Base-by-base conservation (phyloP, 345 rosid species). In the Rhodamnia argentea region DNA sequence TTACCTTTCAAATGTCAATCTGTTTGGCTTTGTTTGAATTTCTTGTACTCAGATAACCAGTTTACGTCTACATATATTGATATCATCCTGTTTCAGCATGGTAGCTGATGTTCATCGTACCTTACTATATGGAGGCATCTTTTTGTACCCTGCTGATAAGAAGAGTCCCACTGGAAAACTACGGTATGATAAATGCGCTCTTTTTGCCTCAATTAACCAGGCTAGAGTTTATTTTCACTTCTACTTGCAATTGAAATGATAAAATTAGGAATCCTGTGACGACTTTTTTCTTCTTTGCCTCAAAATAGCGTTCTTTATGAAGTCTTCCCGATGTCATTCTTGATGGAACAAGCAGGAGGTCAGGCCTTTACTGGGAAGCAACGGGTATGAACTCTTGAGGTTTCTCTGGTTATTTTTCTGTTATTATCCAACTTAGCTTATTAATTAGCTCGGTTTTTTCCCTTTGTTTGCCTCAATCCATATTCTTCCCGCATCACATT, bases 81-180 rank as follows among this genome's bases (percentile, higher is more conserved):
- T 40, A 32, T 32, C 24, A 70, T 70, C 44, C 29, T 86, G 62
- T n/a, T 85, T 55, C 92, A 96, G 99, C 92, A 97, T 97, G 99
- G 99, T 97, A 59, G 99, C 99, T 0, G 99, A 97, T 91, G 98
- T 97, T 87, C 99, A 96, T 89, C 98, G 99, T 84, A 97, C 99
- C 2, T 90, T 97, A 86, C 99, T 97, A 6, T 97, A 96, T 86
- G 99, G 99, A 64, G 99, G 99, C 50, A 90, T 96, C 89, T 97
- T 97, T 91, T 87, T 97, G 94, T 97, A 97, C 95, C 99, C 98
- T 20, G 98, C 93, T 53, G 98, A 97, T 91, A 96, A 94, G 95
- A 97, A 94, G 91, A 97, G 96, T 89, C 98, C 98, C 82, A 93
- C 14, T 50, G 99, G 99, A 50, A 97, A 97, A 91, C 90, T 97